Evolutionary conservation across 192 early-diverging fungal species (phyloP), one percentile per base, ranked within the genome.

Genomic region (Coemansia sp.): DNA sequence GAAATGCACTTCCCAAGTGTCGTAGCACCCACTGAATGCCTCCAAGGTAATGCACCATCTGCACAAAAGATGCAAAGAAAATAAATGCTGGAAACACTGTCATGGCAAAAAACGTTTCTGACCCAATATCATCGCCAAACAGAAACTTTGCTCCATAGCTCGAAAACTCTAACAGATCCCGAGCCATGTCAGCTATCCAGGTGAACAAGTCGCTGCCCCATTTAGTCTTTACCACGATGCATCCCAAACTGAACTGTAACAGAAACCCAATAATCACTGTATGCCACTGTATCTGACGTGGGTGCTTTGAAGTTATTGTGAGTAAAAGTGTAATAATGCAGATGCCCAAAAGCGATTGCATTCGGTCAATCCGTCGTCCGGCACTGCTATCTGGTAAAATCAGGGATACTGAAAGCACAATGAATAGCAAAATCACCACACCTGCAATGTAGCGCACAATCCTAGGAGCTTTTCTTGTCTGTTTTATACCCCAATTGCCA

Each of bases 1-100:
- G 84, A 61, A 93, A 85, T 70, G 86, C 53, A 55, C 72, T 68
- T 12, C 87, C 92, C 58, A 88, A 61, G 66, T 87, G 83, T 10
- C 72, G 68, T 23, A 96, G 86, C 61, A 92, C 39, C 86, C 90
- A 91, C 77, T 94, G 94, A 70, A 93, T 87, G n/a, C 86, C 84
- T 59, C 91, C 91, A 67, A 90, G 79, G 76, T 93, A 93, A 83
- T 91, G 91, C 57, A 93, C 71, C 63, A 91, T 85, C 50, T 91
- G 88, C 62, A 96, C 90, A 60, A 92, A 87, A 24, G 92, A 81
- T 48, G 91, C 88, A 80, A 96, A 96, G 84, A 94, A 94, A 64
- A 96, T 85, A 48, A 94, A 83, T 43, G 93, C 90, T 19, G 94
- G 92, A 52, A 96, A 85, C 49, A 93, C 89, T 8, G 76, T 60